Evolutionary conservation across 441 rosid species (phyloP), one percentile per base, ranked within the genome.

Genomic region (Manihot esculenta): DNA sequence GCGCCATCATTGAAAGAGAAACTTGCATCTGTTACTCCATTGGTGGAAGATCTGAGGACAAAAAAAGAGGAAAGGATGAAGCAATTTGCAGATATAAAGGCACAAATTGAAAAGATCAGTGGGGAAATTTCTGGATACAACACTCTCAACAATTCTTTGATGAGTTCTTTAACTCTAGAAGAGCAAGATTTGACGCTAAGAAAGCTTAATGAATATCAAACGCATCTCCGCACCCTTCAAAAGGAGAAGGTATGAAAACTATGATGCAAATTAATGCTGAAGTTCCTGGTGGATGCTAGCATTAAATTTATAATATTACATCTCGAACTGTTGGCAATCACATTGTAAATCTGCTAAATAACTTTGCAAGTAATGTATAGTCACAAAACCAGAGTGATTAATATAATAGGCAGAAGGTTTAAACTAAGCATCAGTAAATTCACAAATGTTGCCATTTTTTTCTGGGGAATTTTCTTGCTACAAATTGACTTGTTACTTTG

Each of bases 171-270:
- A 59, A 73, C 87, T 65, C 76, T 89, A 9, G 87, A 86, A 71
- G 98, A 91, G 73, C 86, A 88, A 62, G 99, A 93, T 84, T 85
- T 96, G 80, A 87, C 98, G 0, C 35, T 88, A 17, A 84, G 99
- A 74, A 93, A 80, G 87, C 97, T 96, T 71, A 81, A 81, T 50
- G 99, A 96, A 74, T 89, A 85, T 82, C 93, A 91, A 81, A 79
- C 87, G n/a, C 88, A 84, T 83, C 92, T 96, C 47, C 89, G 80
- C 42, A 74, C 86, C 33, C 97, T 96, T 78, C 97, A 93, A 69
- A 89, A 85, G 77, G 96, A 96, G 77, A 96, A 93, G 97, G 98
- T 90, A 80, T 69, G 76, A 33, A 45, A 47, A 55, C 64, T 38
- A 33, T 55, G 7, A 35, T 23, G 15, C 26, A 23, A 53, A 23